A percentile compares a stretch with the other conserved stretches of the same genome.
Conservation (phyloP, 2,329 filamentous ascomycete genomes). For the Colletotrichum zoysiae region DNA sequence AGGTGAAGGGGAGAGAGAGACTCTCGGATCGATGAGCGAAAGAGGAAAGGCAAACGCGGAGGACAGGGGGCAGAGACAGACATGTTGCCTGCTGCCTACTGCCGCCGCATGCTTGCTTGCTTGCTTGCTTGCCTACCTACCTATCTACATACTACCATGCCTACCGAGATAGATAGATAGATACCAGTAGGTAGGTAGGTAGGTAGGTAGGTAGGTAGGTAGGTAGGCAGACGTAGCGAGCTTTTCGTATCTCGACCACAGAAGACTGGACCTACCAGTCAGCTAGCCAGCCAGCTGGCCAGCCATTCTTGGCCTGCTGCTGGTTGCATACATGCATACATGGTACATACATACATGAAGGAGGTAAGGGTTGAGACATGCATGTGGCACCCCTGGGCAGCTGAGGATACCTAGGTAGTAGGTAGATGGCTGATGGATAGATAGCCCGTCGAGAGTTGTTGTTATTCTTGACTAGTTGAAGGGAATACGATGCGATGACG, state of each 20-base stretch:
- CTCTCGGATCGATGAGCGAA: neutral
- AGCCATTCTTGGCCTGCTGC: slow-evolving; percentile 6
- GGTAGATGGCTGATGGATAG: too few relatives aligned
- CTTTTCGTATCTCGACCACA: neutral
- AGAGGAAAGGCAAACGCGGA: neutral
- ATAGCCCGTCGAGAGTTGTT: neutral
- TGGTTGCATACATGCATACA: neutral
- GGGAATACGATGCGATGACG: neutral
- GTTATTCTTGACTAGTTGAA: neutral
- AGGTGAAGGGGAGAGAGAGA: neutral
- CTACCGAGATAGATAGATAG: too few relatives aligned
- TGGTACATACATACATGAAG: neutral
- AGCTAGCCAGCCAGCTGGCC: too few relatives aligned
- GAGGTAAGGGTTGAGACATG: neutral
- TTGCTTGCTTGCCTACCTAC: neutral
- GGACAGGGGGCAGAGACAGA: neutral
- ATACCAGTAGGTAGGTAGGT: too few relatives aligned
- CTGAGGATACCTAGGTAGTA: neutral
- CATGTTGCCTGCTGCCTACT: slow-evolving; percentile 13
- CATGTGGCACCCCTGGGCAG: slow-evolving; percentile 5
- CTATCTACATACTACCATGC: too few relatives aligned
- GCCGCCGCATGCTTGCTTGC: neutral
- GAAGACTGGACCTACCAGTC: neutral
- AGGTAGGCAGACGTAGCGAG: neutral
- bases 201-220: too few relatives aligned